Evolutionary conservation across 2,329 filamentous ascomycete genomes (phyloP).

Genomic region (Sporothrix inflata): DNA sequence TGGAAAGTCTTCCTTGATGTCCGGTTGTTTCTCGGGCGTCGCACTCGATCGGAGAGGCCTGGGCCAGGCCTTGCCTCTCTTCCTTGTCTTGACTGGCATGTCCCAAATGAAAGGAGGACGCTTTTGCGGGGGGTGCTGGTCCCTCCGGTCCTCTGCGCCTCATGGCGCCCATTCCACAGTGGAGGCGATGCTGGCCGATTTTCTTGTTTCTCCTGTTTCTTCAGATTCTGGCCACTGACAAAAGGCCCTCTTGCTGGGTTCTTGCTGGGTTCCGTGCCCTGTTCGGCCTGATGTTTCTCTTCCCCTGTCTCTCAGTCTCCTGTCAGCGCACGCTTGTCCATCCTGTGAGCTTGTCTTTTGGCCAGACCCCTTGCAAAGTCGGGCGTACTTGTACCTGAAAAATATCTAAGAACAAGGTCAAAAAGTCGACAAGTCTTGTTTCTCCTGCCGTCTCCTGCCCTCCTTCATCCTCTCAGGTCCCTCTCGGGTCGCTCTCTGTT

Average conservation of each 20-base stretch:
- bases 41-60: background rate
- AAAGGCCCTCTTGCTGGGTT: background rate
- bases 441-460: background rate
- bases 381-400: background rate
- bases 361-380: background rate
- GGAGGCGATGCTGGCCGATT: slow-evolving; percentile 17
- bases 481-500: background rate
- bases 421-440: background rate
- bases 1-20: no score
- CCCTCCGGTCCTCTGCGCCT: slow-evolving; percentile 2
- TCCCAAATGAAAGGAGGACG: slow-evolving; percentile 24
- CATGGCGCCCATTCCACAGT: slow-evolving; percentile 18
- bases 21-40: slow-evolving; percentile 19
- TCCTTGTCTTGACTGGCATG: slow-evolving; percentile 12
- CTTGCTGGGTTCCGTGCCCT: background rate
- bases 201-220: slow-evolving; percentile 13
- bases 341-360: slow-evolving; percentile 4
- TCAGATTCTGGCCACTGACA: no score
- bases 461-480: slow-evolving; percentile 14
- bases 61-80: background rate
- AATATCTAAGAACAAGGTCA: background rate
- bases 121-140: background rate
- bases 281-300: slow-evolving; percentile 17
- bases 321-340: slow-evolving; percentile 10
- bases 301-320: background rate